Evolutionary conservation across 176 grass and related monocot species (phyloP).

Genomic region (Bolboschoenus planiculmis): DNA sequence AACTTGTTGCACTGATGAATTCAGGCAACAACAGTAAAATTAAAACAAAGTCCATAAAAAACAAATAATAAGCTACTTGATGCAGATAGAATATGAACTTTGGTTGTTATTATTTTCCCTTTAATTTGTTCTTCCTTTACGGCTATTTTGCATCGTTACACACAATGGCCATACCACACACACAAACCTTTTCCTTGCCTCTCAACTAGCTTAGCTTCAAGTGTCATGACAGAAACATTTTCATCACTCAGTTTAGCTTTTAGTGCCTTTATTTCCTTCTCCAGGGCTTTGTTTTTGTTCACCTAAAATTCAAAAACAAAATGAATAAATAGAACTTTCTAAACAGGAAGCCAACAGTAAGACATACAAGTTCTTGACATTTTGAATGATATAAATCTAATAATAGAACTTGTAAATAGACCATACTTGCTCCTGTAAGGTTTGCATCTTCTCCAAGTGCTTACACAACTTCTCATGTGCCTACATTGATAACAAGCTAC

Average conservation of each 20-base stretch:
- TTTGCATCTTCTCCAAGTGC: slow-evolving; percentile 45
- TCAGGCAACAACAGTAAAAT: background rate
- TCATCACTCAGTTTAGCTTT: slow-evolving; percentile 57
- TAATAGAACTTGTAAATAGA: background rate
- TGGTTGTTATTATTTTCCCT: background rate
- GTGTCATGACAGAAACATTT: slow-evolving; percentile 29
- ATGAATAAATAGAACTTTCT: background rate
- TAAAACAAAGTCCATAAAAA: background rate
- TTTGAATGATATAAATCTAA: background rate
- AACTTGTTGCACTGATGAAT: slow-evolving; percentile 34
- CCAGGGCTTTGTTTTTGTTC: slow-evolving; percentile 50
- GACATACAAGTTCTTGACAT: background rate
- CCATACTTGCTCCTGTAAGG: slow-evolving; percentile 69
- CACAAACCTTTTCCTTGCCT: slow-evolving; percentile 61
- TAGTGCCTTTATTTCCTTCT: slow-evolving; percentile 70
- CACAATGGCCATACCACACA: background rate
- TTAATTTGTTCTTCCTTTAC: background rate
- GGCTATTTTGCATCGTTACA: background rate
- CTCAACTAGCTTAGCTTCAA: slow-evolving; percentile 51
- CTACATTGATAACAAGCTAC: slow-evolving; percentile 27
- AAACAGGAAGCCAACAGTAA: background rate
- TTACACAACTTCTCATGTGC: slow-evolving; percentile 58
- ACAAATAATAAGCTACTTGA: background rate
- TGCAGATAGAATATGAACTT: background rate
- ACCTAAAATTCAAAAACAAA: slow-evolving; percentile 35